Evolutionary conservation across 2,329 filamentous ascomycete genomes (phyloP).

Genomic region (Emmonsiellopsis sp.): DNA sequence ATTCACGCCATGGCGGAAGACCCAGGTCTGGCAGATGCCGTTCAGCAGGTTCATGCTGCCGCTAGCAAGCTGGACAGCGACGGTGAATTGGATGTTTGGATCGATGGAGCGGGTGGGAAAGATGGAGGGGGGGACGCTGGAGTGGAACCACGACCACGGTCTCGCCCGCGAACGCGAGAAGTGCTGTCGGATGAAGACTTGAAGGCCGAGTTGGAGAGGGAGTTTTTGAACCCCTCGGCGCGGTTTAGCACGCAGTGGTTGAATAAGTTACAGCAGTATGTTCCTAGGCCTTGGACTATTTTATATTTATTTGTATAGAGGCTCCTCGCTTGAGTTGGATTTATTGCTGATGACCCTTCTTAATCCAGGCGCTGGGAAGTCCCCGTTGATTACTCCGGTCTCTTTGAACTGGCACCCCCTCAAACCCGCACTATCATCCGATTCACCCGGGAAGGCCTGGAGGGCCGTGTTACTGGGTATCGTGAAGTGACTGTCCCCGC

Average conservation of each 20-base stretch:
- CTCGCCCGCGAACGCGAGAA: slow-evolving; percentile 4
- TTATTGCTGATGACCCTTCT: background rate
- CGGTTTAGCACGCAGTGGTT: slow-evolving; percentile 80
- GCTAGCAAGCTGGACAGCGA: background rate
- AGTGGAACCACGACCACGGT: background rate
- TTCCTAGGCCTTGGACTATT: background rate
- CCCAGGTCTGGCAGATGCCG: background rate
- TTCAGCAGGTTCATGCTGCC: background rate
- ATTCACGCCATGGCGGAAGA: background rate
- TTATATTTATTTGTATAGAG: no score
- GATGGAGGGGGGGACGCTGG: slow-evolving; percentile 3
- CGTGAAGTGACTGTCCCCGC: slow-evolving; percentile 87
- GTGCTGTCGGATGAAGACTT: slow-evolving; percentile 48
- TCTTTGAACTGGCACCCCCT: slow-evolving; percentile 80
- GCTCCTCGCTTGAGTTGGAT: slow-evolving; percentile 4
- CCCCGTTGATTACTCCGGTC: slow-evolving; percentile 66
- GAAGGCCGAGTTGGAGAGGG: slow-evolving; percentile 61
- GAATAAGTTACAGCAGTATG: slow-evolving; percentile 70
- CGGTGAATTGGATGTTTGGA: background rate
- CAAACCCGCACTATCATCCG: slow-evolving; percentile 92
- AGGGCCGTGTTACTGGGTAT: slow-evolving; percentile 88
- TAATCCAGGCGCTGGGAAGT: slow-evolving; percentile 61
- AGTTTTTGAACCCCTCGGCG: slow-evolving; percentile 69
- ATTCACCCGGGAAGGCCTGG: slow-evolving; percentile 81
- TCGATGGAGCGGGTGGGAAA: background rate